These are phyloP conservation scores for Acacia crassicarpa DNA, from an alignment of 306 rosid species.

Conservation along the genomic window DNA sequence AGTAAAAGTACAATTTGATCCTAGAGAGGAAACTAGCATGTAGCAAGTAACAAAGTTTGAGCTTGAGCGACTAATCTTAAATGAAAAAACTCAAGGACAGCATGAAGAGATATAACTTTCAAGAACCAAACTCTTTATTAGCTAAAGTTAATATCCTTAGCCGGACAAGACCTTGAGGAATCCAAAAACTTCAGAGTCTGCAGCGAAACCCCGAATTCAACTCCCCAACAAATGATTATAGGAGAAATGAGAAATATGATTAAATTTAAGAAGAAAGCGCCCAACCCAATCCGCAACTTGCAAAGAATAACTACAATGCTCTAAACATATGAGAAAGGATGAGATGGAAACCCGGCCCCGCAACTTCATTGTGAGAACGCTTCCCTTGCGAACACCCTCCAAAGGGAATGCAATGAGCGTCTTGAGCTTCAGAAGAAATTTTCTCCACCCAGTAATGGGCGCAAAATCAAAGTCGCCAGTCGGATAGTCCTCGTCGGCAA, in stretches of 20 bases:
- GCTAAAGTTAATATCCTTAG: background rate
- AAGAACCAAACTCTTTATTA: background rate
- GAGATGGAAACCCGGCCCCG: constrained; percentile 79
- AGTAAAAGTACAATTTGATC: background rate
- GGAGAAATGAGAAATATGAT: background rate
- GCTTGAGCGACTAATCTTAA: background rate
- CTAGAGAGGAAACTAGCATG: background rate
- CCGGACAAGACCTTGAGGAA: background rate
- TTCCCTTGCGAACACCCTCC: constrained; percentile 91
- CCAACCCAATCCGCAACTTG: background rate
- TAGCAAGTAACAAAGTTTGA: background rate
- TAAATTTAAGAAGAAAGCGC: background rate
- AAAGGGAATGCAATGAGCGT: constrained; percentile 83
- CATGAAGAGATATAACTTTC: background rate
- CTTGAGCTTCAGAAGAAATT: constrained; percentile 69
- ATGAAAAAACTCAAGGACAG: background rate
- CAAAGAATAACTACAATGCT: background rate
- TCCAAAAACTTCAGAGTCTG: background rate
- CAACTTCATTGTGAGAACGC: constrained; percentile 79
- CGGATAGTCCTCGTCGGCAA: constrained; percentile 59
- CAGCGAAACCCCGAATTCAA: background rate
- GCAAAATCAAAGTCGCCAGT: constrained; percentile 69
- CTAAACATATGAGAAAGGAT: background rate
- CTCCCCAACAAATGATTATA: background rate
- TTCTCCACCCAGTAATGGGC: constrained; percentile 61